Base-by-base conservation (phyloP, 768 basidiomycete genomes). In the Rhodosporidiobolus odoratus region DNA sequence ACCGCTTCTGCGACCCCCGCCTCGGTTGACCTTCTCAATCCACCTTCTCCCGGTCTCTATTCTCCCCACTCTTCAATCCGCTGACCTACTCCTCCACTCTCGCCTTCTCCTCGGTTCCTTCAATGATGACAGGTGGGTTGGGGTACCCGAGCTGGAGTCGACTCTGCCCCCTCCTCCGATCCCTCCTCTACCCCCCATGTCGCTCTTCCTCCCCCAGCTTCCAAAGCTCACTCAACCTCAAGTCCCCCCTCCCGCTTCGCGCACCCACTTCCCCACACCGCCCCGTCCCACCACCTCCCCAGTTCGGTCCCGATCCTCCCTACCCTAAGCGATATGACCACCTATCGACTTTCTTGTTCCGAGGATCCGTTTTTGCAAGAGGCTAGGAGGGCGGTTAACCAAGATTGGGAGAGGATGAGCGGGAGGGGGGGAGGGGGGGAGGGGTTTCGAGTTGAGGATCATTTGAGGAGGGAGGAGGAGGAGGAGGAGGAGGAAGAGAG, bases 81-180 rank as follows among this genome's bases (percentile, higher is more conserved):
- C n/a, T n/a, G n/a, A n/a, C n/a, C n/a, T n/a, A n/a, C n/a, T n/a
- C n/a, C n/a, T n/a, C n/a, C n/a, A n/a, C n/a, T n/a, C n/a, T n/a
- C n/a, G n/a, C n/a, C n/a, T n/a, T n/a, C n/a, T n/a, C n/a, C n/a
- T n/a, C n/a, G n/a, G n/a, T n/a, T n/a, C n/a, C n/a, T n/a, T n/a
- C n/a, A n/a, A n/a, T n/a, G n/a, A n/a, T n/a, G n/a, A 32, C 9
- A 90, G 87, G 93, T 91, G 77, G 92, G 89, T 50, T 95, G 92
- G 92, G 92, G 92, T 52, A 96, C 92, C n/a, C 88, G 92, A 79
- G 86, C 92, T 10, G 92, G 92, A 81, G 90, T 68, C 54, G 67
- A 66, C 32, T 52, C 65, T 15, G 27, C 41, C 9, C 27, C 47
- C 3, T 41, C 58, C 16, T 59, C 58, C 16, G n/a, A n/a, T n/a